Conservation (phyloP, 2,329 filamentous ascomycete genomes). For the Aspergillus sp. region DNA sequence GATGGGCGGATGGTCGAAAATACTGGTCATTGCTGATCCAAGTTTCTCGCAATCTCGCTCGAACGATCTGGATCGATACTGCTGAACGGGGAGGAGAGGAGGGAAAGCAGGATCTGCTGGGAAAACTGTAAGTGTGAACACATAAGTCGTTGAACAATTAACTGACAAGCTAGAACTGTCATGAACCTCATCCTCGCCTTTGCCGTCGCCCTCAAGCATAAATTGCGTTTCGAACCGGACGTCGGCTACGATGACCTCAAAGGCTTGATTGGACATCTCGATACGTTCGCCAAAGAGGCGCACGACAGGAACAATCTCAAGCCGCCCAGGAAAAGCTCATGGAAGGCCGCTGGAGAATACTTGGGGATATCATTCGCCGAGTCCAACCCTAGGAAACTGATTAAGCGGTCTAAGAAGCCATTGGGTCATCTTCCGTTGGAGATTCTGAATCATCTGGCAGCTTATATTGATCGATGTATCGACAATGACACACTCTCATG, state of each 20-base stretch:
- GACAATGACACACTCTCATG: conserved; percentile 31
- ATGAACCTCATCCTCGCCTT: conserved; percentile 75
- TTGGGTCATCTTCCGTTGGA: conserved; percentile 79
- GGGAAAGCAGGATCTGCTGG: conserved; percentile 61
- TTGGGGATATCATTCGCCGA: conserved; percentile 70
- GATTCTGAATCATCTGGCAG: conserved; percentile 64
- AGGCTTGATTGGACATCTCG: conserved; percentile 62
- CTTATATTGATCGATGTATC: conserved; percentile 59
- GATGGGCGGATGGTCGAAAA: conserved; percentile 57
- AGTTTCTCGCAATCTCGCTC: conserved; percentile 52
- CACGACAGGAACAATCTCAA: conserved; percentile 36
- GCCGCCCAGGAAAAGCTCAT: conserved; percentile 43
- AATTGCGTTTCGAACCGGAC: conserved; percentile 75
- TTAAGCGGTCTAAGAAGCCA: conserved; percentile 66
- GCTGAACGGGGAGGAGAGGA: conserved; percentile 52
- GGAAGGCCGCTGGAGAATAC: conserved; percentile 63
- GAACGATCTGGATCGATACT: conserved; percentile 77
- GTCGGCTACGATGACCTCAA: conserved; percentile 68
- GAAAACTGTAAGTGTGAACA: conserved; percentile 49
- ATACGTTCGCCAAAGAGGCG: conserved; percentile 64
- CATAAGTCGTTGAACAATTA: background rate
- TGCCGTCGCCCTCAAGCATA: conserved; percentile 71
- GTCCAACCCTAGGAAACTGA: conserved; percentile 68
- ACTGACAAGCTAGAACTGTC: conserved; percentile 39
- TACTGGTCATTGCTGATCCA: conserved; percentile 55